Evolutionary conservation across 495 filamentous ascomycete genomes (phyloP), one percentile per base, ranked within the genome.

Genomic region (Neurospora sp.): DNA sequence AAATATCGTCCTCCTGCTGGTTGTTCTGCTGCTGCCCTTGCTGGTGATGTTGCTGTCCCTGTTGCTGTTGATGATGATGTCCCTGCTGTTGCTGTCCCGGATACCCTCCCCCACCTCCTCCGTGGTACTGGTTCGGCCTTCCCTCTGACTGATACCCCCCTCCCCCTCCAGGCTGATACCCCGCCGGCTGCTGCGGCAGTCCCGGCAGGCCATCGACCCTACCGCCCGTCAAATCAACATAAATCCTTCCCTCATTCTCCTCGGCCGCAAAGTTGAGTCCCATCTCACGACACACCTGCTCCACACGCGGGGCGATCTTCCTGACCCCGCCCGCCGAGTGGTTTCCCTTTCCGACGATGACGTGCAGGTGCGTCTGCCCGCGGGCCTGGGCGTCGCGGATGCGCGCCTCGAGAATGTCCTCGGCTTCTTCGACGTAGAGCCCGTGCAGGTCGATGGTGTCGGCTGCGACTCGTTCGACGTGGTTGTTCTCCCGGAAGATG

Each of bases 371-470:
- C 9, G 82, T 88, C 82, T 96, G 91, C 0, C 92, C 92, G 69
- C 88, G 85, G 45, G 85, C 74, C 77, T 87, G 89, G 61, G 92
- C 94, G 73, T 91, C 89, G 70, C 88, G 86, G 72, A 99, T 95
- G 72, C 94, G 86, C 80, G 90, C 85, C 81, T 93, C 92, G 35
- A 98, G 82, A 45, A 97, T 94, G 61, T 93, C 87, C 85, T 97
- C 92, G 7, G 96, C 96, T 84, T 99, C 96, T 77, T 95, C 91
- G 68, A 96, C 96, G 79, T 90, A 97, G 78, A 95, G 91, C 1
- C 96, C 94, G 76, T 99, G 96, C 61, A 99, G 84, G 83, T 99
- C 96, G 74, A 99, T 97, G 4, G 91, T 93, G 77, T 98, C 94
- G 35, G 87, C 86, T 12, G 84, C 83, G 12, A 96, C 90, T 68